Evolutionary conservation across 2,329 filamentous ascomycete species (phyloP), one percentile per base, ranked within the genome.

Genomic region (Apiospora arundinis): DNA sequence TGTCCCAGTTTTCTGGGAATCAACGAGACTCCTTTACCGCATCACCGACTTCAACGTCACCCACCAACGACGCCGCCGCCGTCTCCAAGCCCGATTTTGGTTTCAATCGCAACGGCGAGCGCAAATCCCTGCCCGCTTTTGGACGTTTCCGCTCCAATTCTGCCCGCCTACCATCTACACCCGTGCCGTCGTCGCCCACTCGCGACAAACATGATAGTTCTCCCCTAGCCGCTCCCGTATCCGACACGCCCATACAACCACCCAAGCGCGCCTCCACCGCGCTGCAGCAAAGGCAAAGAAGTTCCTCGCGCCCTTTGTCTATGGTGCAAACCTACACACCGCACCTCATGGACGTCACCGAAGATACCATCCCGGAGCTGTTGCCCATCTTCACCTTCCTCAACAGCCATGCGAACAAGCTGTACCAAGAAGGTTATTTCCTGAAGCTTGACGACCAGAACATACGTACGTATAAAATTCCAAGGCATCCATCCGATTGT

Each of bases 401-500:
- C 75, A 98, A 97, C 83, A 96, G 92, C 82, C 96, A 99, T 81
- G 92, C 91, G 71, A 98, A 98, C 82, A 98, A 98, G 84, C 86
- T 98, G 70, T 99, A 98, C 81, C 95, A 98, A 77, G 96, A 99
- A 83, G 96, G 96, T 48, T 99, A 98, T 80, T 98, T 99, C 76
- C 84, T 99, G 76, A 99, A 98, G 83, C 86, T 99, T 67, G 95
- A 98, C 81, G 96, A 99, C 82, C 91, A 97, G 76, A 97, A 98
- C 79, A 92, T 91, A 70, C 92, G 95, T 97, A 89, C 77, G 94
- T 89, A 72, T 49, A 12, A 21, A 9, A 18, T 7, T 25, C 40
- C 46, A 8, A 18, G 48, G 25, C 52, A 46, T n/a, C 70, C 71
- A 70, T 70, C 45, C 63, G 49, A 69, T 73, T 68, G 42, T 42